Evolutionary conservation across 805 yeast genomes (phyloP).

Genomic region (Hanseniaspora lindneri): DNA sequence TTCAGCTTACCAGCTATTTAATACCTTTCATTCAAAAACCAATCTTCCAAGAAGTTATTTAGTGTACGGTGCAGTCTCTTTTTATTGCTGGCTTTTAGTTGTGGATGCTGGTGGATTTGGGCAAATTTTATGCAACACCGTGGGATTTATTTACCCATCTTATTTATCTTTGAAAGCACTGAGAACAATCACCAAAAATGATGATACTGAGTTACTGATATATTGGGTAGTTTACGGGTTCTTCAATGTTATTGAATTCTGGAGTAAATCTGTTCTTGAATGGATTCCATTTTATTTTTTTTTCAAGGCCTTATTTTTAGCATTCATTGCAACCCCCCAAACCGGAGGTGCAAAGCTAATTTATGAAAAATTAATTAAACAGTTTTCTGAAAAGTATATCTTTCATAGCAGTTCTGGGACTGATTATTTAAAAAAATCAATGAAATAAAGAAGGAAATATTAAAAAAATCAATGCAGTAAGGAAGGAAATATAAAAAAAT

Average conservation of each 20-base stretch:
- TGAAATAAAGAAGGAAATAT: too few species aligned
- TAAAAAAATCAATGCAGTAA: too few species aligned
- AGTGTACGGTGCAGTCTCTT: slow-evolving; percentile 48
- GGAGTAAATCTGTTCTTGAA: slow-evolving; percentile 85
- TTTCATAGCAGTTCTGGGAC: not conserved
- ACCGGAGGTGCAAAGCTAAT: slow-evolving; percentile 75
- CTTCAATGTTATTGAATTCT: slow-evolving; percentile 83
- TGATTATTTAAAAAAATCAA: slow-evolving; percentile 37
- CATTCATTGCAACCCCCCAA: slow-evolving; percentile 79
- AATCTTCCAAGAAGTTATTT: slow-evolving; percentile 76
- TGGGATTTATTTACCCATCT: slow-evolving; percentile 83
- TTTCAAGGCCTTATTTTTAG: slow-evolving; percentile 75
- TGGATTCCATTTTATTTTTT: slow-evolving; percentile 96
- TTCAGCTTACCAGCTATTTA: slow-evolving; percentile 28
- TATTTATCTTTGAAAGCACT: slow-evolving; percentile 78
- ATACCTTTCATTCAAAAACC: slow-evolving; percentile 35
- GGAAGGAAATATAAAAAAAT: slow-evolving; percentile 1
- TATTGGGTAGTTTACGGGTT: slow-evolving; percentile 98
- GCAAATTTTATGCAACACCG: slow-evolving; percentile 81
- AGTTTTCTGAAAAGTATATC: slow-evolving; percentile 39
- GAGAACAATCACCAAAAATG: slow-evolving; percentile 52
- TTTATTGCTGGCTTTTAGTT: slow-evolving; percentile 69
- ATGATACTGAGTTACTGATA: slow-evolving; percentile 80
- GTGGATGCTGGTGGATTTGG: slow-evolving; percentile 91
- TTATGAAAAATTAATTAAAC: slow-evolving; percentile 54